Percentiles rank a stretch among this genome's conserved stretches.
Evolutionary conservation across 2,329 filamentous ascomycete species (phyloP).

Genomic region (Rutstroemia sydowiana): DNA sequence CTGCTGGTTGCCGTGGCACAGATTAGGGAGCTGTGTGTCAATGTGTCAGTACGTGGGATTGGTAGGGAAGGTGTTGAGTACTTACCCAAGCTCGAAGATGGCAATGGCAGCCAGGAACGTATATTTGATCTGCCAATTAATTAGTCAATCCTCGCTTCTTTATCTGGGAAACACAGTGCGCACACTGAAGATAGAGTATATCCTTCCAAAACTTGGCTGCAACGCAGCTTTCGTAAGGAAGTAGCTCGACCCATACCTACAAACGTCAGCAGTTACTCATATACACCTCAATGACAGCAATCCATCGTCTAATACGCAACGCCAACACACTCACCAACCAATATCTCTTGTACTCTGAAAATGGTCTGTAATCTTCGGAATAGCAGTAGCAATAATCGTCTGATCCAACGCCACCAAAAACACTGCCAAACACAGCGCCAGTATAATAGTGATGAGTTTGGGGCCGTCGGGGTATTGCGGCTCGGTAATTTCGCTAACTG

Average conservation of each 20-base stretch:
- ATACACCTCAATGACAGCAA: too few species aligned
- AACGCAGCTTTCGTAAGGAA: slow-evolving; percentile 32
- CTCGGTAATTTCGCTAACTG: too few species aligned
- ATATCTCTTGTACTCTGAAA: slow-evolving; percentile 37
- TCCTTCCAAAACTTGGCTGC: slow-evolving; percentile 28
- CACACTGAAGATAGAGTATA: slow-evolving; percentile 27
- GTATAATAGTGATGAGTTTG: slow-evolving; percentile 22
- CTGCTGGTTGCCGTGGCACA: slow-evolving; percentile 28
- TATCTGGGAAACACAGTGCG: neutral
- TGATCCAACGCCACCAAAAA: slow-evolving; percentile 28
- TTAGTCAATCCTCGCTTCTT: too few species aligned
- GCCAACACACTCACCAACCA: too few species aligned
- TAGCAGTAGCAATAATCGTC: slow-evolving; percentile 33
- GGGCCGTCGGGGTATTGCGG: slow-evolving; percentile 14
- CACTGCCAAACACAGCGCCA: slow-evolving; percentile 26
- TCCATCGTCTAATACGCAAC: too few species aligned
- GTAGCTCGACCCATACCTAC: slow-evolving; percentile 37
- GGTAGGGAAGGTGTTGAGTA: too few species aligned
- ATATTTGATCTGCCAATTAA: slow-evolving; percentile 26
- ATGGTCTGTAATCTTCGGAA: slow-evolving; percentile 34
- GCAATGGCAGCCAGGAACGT: slow-evolving; percentile 25
- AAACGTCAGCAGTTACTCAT: too few species aligned
- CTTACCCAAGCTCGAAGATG: slow-evolving; percentile 26
- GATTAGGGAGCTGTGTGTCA: slow-evolving; percentile 20
- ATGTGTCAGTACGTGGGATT: too few species aligned